Conservation (phyloP, 495 filamentous ascomycete species). For the Arthonia radiata region DNA sequence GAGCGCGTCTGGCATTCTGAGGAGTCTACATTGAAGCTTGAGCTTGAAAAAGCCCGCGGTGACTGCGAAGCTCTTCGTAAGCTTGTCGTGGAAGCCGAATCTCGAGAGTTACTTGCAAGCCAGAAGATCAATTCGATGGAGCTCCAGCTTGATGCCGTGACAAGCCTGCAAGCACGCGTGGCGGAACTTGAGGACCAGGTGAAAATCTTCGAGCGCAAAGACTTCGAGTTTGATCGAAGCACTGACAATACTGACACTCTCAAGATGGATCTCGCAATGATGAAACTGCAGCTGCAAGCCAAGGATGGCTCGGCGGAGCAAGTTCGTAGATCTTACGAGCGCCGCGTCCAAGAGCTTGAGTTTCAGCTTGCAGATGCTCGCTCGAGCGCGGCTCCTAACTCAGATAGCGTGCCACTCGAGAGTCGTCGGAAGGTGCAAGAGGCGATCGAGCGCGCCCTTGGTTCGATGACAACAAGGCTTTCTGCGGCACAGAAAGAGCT, state of each 20-base stretch:
- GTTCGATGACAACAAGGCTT: no score
- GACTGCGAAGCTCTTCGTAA: conserved; percentile 31
- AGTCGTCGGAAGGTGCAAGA: no score
- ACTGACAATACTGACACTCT: conserved; percentile 25
- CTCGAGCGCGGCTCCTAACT: no score
- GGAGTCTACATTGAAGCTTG: conserved; percentile 22
- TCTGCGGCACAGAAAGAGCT: no score
- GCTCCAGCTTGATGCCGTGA: conserved; percentile 31
- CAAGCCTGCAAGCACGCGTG: conserved; percentile 29
- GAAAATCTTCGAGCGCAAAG: conserved; percentile 29
- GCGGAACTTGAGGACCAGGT: conserved; percentile 29
- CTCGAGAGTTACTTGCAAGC: conserved; percentile 27
- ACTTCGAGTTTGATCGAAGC: conserved; percentile 24
- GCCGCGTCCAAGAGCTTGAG: conserved; percentile 20
- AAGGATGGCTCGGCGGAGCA: conserved; percentile 25
- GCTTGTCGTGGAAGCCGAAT: conserved; percentile 34
- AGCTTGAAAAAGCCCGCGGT: conserved; percentile 22
- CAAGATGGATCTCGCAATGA: conserved; percentile 23
- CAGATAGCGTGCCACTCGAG: no score
- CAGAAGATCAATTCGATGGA: conserved; percentile 34
- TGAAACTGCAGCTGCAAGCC: conserved; percentile 24
- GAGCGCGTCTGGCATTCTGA: conserved; percentile 37
- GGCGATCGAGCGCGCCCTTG: no score
- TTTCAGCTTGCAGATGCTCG: no score
- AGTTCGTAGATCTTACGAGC: conserved; percentile 18